phyloP scores from a whole-genome alignment of 345 rosid genomes.

The Durio zibethinus region DNA sequence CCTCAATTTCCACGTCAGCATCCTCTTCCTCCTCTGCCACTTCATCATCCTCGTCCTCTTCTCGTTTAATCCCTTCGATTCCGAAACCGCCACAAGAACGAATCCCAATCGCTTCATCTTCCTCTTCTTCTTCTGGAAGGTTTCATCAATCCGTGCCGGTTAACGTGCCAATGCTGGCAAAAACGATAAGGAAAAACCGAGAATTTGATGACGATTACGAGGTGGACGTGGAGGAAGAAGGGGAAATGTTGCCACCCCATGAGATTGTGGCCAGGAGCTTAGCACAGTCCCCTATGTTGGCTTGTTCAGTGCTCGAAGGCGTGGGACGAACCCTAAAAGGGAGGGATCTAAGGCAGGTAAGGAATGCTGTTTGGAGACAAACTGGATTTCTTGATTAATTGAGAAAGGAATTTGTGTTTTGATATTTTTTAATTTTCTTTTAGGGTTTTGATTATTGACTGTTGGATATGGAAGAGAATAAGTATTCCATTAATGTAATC shows the following conservation, averaged over 20 bases:
- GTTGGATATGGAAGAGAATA: background rate
- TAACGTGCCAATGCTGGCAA: conserved; percentile 55
- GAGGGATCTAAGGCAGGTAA: conserved; percentile 81
- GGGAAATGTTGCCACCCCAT: conserved; percentile 83
- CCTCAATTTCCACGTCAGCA: conserved; percentile 37
- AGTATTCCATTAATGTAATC: conserved; percentile 10
- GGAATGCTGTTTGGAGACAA: conserved; percentile 72
- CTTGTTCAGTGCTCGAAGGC: conserved; percentile 84
- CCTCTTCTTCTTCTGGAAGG: conserved; percentile 30
- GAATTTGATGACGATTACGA: conserved; percentile 49
- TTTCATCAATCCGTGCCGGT: conserved; percentile 74
- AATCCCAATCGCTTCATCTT: conserved; percentile 23
- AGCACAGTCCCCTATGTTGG: conserved; percentile 48
- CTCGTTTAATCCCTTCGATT: conserved; percentile 55
- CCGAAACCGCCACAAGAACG: conserved; percentile 76
- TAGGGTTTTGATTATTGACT: conserved; percentile 4
- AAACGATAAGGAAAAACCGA: conserved; percentile 35
- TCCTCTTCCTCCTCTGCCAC: conserved; percentile 37
- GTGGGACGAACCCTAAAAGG: conserved; percentile 89
- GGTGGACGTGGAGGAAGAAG: conserved; percentile 45
- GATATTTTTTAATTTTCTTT: background rate
- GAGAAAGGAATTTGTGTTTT: background rate
- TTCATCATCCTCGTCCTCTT: conserved; percentile 36
- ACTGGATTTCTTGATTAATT: conserved; percentile 79
- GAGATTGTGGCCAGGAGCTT: conserved; percentile 72